A percentile compares a stretch with the other conserved stretches of the same genome.
These are phyloP conservation scores for Candida albicans DNA, from an alignment of 1,139 yeast species.

Conservation along the genomic window DNA sequence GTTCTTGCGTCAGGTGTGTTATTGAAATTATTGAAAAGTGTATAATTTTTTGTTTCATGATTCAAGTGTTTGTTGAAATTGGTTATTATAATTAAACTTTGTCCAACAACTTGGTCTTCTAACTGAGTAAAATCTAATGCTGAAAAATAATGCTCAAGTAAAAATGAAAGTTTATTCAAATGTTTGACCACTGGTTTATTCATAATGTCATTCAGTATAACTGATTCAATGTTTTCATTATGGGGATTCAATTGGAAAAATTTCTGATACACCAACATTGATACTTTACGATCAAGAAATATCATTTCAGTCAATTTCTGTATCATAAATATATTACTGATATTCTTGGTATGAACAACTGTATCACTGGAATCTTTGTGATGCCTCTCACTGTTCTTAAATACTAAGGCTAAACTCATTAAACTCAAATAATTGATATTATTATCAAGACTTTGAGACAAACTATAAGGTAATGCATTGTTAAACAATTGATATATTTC, in stretches of 20 bases:
- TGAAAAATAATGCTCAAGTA: slow-evolving; percentile 39
- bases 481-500: slow-evolving; percentile 24
- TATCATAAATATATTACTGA: slow-evolving; percentile 23
- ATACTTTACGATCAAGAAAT: slow-evolving; percentile 18
- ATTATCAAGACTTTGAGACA: slow-evolving; percentile 23
- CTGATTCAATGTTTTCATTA: slow-evolving; percentile 15
- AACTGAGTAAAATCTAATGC: slow-evolving; percentile 19
- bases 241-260: slow-evolving; percentile 18
- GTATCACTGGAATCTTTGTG: too few species aligned
- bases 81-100: slow-evolving; percentile 21
- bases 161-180: slow-evolving; percentile 47
- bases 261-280: slow-evolving; percentile 18
- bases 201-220: slow-evolving; percentile 18
- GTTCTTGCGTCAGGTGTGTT: slow-evolving; percentile 10
- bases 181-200: slow-evolving; percentile 50
- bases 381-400: slow-evolving; percentile 19
- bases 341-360: slow-evolving; percentile 13
- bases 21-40: slow-evolving; percentile 22
- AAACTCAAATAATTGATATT: slow-evolving; percentile 32
- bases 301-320: slow-evolving; percentile 24
- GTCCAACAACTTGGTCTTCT: slow-evolving; percentile 23
- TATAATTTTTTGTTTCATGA: slow-evolving; percentile 21
- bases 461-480: slow-evolving; percentile 24
- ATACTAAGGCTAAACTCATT: slow-evolving; percentile 34
- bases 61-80: slow-evolving; percentile 29